Evolutionary conservation across 2,329 filamentous ascomycete species (phyloP).

Genomic region (Xylariales sp.): DNA sequence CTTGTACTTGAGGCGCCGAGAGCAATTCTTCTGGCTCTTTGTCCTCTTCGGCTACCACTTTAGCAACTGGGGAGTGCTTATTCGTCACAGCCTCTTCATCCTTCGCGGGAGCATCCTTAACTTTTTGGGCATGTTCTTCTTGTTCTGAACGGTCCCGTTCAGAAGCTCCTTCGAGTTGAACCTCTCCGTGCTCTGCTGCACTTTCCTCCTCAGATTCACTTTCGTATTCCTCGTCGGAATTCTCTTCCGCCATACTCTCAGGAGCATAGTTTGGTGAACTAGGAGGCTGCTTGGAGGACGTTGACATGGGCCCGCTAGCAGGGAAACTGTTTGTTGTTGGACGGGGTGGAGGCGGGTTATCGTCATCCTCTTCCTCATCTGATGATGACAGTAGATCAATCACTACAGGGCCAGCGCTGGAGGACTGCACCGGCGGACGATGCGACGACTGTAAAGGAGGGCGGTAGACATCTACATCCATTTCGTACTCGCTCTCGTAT

Average conservation of each 20-base stretch:
- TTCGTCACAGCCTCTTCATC: too few relatives aligned
- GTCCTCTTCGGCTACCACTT: too few relatives aligned
- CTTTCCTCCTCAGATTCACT: conserved; percentile 9
- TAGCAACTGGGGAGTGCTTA: too few relatives aligned
- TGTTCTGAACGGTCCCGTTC: too few relatives aligned
- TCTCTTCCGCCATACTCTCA: conserved; percentile 9
- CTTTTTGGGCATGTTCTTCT: too few relatives aligned
- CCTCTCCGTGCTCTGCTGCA: conserved; percentile 3
- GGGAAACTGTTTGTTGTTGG: not conserved
- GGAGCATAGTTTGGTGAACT: conserved; percentile 5
- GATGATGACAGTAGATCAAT: conserved; percentile 20
- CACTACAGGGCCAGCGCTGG: conserved; percentile 13
- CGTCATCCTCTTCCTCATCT: conserved; percentile 16
- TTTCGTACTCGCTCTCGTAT: conserved; percentile 5
- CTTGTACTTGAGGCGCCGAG: too few relatives aligned
- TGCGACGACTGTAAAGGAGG: conserved; percentile 5
- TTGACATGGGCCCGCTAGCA: not conserved
- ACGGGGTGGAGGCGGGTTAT: conserved; percentile 2
- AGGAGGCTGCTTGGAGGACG: not conserved
- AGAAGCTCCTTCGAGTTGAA: too few relatives aligned
- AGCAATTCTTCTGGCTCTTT: too few relatives aligned
- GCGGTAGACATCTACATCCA: not conserved
- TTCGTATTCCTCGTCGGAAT: conserved; percentile 8
- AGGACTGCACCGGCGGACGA: conserved; percentile 4
- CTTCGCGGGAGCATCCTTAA: too few relatives aligned